Evolutionary conservation across 306 rosid genomes (phyloP).

Genomic region (Sphenostylis stenocarpa): DNA sequence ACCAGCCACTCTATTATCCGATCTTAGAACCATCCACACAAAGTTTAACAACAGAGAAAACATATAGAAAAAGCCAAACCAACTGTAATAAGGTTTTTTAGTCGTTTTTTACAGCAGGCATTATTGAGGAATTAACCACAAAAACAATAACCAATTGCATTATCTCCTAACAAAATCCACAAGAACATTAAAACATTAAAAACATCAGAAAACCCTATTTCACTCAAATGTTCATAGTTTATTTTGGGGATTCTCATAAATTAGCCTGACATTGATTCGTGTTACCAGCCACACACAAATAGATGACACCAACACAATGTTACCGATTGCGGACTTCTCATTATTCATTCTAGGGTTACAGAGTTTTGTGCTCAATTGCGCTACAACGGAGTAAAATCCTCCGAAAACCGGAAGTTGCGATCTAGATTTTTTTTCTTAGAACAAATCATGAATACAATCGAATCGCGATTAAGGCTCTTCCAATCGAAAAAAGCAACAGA

Average conservation of each 20-base stretch:
- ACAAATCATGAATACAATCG: constrained; percentile 2
- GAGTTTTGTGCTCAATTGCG: neutral
- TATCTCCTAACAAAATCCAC: constrained; percentile 10
- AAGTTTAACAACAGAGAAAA: neutral
- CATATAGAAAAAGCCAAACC: neutral
- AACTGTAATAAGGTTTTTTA: neutral
- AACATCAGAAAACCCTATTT: constrained; percentile 1
- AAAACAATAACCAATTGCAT: constrained; percentile 18
- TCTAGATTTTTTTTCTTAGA: neutral
- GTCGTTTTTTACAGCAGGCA: neutral
- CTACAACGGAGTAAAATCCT: neutral
- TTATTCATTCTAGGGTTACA: constrained; percentile 13
- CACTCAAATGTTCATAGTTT: constrained; percentile 14
- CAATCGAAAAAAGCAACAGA: neutral
- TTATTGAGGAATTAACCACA: neutral
- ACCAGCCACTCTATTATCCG: neutral
- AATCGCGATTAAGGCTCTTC: constrained; percentile 7
- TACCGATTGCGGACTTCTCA: neutral
- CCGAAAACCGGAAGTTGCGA: constrained; percentile 9
- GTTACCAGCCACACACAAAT: neutral
- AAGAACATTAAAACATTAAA: neutral
- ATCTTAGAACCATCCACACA: neutral
- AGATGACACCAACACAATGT: constrained; percentile 1
- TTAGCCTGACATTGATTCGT: neutral
- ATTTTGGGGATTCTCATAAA: neutral